Evolutionary conservation across 805 yeast genomes (phyloP), one percentile per base, ranked within the genome.

Genomic region (Wickerhamiella dianesei): DNA sequence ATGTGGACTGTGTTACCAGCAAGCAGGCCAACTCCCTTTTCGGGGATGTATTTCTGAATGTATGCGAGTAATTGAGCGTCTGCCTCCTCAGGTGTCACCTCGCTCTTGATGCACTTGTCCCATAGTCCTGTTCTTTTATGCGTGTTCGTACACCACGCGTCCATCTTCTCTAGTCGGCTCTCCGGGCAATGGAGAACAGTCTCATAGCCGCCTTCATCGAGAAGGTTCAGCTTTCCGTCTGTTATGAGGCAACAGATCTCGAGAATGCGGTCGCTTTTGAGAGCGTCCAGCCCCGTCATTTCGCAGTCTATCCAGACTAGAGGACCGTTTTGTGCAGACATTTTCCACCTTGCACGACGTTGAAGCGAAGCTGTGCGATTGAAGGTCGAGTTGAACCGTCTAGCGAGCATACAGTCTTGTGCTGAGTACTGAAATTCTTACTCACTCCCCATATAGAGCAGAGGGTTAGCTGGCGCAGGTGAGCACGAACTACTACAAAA

Each of bases 281-380:
- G 29, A n/a, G 79, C 77, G 56, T 89, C 82, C 37, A 92, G 67
- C 0, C 99, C 99, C 0, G 99, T 92, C 98, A 92, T 92, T 62
- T 92, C 98, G 64, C 97, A 92, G 65, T 92, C 98, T 16, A 92
- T 73, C 98, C 98, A 92, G 3, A 92, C 94, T 17, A 89, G 50
- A 1, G 67, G 67, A 18, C 42, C 43, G 9, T 25, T 12, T 13
- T 48, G 37, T 18, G 41, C 41, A 39, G 20, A 14, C 41, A 39
- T 39, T 39, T 18, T 39, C n/a, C 21, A 21, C 41, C 25, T 25
- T 25, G 32, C 12, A 12, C 32, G 32, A 25, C 32, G 32, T 6
- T 25, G 6, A 12, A 6, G 32, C 6, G 32, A 25, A 6, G 9
- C 6, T 6, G 32, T 25, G 6, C 32, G 32, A 25, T 12, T 25